These are phyloP conservation scores for Kodamaea ohmeri DNA, from an alignment of 1,139 yeast species.

Conservation along the genomic window DNA sequence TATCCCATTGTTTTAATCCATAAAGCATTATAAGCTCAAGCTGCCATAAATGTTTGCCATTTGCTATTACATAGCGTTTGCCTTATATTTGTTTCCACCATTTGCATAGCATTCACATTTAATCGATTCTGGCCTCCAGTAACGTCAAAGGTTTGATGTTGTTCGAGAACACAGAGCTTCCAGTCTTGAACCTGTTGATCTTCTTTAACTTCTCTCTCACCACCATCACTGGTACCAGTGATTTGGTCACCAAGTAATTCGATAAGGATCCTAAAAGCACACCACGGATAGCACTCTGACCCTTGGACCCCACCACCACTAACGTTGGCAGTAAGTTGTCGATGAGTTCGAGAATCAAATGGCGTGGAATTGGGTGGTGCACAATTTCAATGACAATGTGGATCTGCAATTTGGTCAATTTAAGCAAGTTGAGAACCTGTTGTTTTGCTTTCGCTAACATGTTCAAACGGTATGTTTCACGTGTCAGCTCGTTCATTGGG, in stretches of 20 bases:
- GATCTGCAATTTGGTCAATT: conserved; percentile 70
- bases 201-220: conserved; percentile 81
- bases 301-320: conserved; percentile 80
- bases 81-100: too few relatives aligned
- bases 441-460: conserved; percentile 64
- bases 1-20: too few relatives aligned
- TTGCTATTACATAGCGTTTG: too few relatives aligned
- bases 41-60: too few relatives aligned
- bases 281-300: conserved; percentile 72
- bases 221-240: conserved; percentile 87
- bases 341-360: conserved; percentile 76
- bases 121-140: conserved; percentile 50
- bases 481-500: conserved; percentile 38
- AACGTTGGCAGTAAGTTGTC: conserved; percentile 80
- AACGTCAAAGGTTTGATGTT: conserved; percentile 50
- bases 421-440: conserved; percentile 56
- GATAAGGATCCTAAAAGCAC: conserved; percentile 73
- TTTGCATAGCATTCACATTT: too few relatives aligned
- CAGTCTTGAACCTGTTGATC: conserved; percentile 55
- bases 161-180: conserved; percentile 47
- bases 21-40: too few relatives aligned
- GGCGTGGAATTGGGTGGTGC: conserved; percentile 86
- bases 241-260: conserved; percentile 71
- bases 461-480: conserved; percentile 51
- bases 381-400: conserved; percentile 74